Evolutionary conservation across 495 filamentous ascomycete species (phyloP).

Genomic region (Penicillium psychrofluorescens): DNA sequence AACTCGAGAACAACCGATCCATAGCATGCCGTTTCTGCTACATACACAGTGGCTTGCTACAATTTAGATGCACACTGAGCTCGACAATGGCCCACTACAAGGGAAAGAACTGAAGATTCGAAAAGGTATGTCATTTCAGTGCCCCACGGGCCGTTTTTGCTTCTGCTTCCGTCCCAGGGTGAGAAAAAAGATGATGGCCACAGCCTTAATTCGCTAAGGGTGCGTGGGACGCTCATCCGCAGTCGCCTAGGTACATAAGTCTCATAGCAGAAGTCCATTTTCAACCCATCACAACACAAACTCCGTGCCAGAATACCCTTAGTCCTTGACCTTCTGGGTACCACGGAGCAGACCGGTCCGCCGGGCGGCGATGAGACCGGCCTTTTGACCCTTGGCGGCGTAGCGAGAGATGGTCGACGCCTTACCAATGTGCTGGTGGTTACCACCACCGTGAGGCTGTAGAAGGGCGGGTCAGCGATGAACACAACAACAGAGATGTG

Average conservation of each 20-base stretch:
- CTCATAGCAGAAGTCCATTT: slow-evolving; percentile 46
- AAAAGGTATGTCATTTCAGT: slow-evolving; percentile 27
- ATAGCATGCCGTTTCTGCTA: no score
- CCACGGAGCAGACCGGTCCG: slow-evolving; percentile 98
- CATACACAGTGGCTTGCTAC: no score
- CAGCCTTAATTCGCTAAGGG: slow-evolving; percentile 43
- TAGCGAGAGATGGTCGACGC: slow-evolving; percentile 98
- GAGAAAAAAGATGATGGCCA: slow-evolving; percentile 32
- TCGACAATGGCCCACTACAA: not conserved
- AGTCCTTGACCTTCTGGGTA: slow-evolving; percentile 98
- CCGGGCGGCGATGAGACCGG: slow-evolving; percentile 98
- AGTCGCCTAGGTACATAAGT: slow-evolving; percentile 46
- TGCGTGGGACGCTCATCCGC: slow-evolving; percentile 37
- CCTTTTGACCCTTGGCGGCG: slow-evolving; percentile 98
- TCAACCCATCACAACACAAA: slow-evolving; percentile 45
- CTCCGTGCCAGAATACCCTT: slow-evolving; percentile 35
- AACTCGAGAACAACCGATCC: no score
- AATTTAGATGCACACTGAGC: no score
- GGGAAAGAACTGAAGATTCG: slow-evolving; percentile 8
- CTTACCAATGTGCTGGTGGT: slow-evolving; percentile 99
- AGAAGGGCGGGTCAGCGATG: slow-evolving; percentile 26
- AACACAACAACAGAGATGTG: not conserved
- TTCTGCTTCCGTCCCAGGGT: no score
- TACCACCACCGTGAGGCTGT: slow-evolving; percentile 99
- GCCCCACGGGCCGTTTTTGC: slow-evolving; percentile 16